Conservation (phyloP, 1,284 basidiomycete genomes). For the Fomes fomentarius region DNA sequence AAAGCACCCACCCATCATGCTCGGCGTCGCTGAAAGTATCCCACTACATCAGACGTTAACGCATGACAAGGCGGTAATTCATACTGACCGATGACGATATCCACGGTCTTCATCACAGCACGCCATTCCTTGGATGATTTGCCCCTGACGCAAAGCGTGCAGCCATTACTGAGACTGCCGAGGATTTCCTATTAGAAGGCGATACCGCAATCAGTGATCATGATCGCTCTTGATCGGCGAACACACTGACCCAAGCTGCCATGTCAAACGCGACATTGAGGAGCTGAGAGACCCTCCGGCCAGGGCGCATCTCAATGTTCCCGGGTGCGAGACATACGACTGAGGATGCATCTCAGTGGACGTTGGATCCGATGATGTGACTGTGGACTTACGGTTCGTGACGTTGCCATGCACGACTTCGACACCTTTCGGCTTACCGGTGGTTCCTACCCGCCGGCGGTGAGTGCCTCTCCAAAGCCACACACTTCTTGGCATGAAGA, state of each 20-base stretch:
- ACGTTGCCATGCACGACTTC: constrained; percentile 61
- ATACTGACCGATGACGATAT: constrained; percentile 54
- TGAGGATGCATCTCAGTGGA: constrained; percentile 26
- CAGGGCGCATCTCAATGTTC: constrained; percentile 57
- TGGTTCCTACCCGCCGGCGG: constrained; percentile 46
- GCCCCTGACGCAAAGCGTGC: constrained; percentile 57
- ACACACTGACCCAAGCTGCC: constrained; percentile 55
- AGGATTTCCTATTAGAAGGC: constrained; percentile 51
- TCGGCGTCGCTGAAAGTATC: constrained; percentile 30
- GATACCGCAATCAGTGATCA: not conserved
- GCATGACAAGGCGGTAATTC: not conserved
- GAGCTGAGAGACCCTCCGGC: constrained; percentile 57
- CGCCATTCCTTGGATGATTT: constrained; percentile 61
- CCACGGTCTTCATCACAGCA: constrained; percentile 56
- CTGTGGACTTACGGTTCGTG: constrained; percentile 49
- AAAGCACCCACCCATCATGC: constrained; percentile 44
- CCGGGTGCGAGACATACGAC: constrained; percentile 58
- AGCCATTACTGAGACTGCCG: constrained; percentile 57
- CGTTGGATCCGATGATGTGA: not conserved
- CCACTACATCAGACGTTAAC: constrained; percentile 34
- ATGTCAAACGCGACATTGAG: constrained; percentile 67
- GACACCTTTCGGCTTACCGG: constrained; percentile 61
- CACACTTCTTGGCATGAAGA: not conserved
- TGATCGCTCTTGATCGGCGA: not conserved
- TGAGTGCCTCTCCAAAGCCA: constrained; percentile 3